phyloP scores from a whole-genome alignment of 1,139 yeast genomes.

The Candida tropicalis region DNA sequence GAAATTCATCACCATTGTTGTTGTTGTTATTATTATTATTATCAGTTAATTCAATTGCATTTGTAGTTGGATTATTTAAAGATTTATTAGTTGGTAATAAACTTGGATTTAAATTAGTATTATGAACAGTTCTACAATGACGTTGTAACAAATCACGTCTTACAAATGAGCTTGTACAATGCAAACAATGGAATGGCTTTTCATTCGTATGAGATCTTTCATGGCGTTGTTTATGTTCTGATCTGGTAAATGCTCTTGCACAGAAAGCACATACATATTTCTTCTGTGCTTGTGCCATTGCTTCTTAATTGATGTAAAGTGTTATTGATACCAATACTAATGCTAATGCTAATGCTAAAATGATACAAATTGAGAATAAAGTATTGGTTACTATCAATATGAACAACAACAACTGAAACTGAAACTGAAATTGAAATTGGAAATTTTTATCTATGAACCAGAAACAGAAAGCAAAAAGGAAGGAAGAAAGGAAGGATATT shows the following conservation, averaged over 20 bases:
- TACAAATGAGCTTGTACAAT: constrained; percentile 74
- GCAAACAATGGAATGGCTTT: constrained; percentile 75
- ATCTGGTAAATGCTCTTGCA: constrained; percentile 76
- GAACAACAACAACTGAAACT: too few species aligned
- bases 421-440: too few species aligned
- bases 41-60: constrained; percentile 9
- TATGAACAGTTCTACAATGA: constrained; percentile 79
- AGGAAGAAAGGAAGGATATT: not conserved
- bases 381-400: too few species aligned
- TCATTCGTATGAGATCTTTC: constrained; percentile 85
- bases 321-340: too few species aligned
- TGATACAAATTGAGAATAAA: too few species aligned
- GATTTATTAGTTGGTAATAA: constrained; percentile 16
- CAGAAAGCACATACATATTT: constrained; percentile 80
- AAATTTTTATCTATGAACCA: too few species aligned
- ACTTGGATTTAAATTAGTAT: constrained; percentile 23
- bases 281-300: constrained; percentile 47
- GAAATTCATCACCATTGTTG: constrained; percentile 3
- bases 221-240: constrained; percentile 82
- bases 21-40: constrained; percentile 1
- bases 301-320: too few species aligned
- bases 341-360: too few species aligned
- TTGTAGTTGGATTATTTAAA: constrained; percentile 16
- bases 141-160: constrained; percentile 75
- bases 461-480: not conserved